A percentile compares a stretch with the other conserved stretches of the same genome.
Conservation (phyloP, 179 eudicot genomes). For the Heliamphora ciliata region DNA sequence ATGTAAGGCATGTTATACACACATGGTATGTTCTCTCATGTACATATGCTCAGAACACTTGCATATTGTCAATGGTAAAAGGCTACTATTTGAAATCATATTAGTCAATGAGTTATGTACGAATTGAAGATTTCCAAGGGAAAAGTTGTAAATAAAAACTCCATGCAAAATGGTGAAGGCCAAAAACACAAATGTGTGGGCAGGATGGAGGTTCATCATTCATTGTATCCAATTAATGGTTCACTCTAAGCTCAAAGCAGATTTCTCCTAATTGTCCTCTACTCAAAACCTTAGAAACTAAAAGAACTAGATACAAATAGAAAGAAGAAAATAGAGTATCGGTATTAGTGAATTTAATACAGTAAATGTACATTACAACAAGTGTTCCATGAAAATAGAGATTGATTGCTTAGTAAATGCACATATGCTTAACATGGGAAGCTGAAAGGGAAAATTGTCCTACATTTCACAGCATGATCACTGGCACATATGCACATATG, state of each 20-base stretch:
- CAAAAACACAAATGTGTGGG: background rate
- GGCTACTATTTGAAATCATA: background rate
- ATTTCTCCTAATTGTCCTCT: background rate
- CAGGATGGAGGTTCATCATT: background rate
- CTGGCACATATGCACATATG: too few relatives aligned
- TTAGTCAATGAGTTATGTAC: background rate
- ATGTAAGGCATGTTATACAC: background rate
- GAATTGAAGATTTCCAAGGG: background rate
- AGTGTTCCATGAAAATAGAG: background rate
- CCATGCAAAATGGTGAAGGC: background rate
- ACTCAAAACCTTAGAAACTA: background rate
- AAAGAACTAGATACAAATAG: background rate
- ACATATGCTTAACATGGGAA: background rate
- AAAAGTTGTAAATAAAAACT: background rate
- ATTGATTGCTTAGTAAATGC: background rate
- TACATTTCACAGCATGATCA: background rate
- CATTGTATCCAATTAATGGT: background rate
- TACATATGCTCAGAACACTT: background rate
- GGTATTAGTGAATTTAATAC: background rate
- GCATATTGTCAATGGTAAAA: background rate
- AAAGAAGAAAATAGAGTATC: too few relatives aligned
- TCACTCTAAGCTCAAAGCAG: background rate
- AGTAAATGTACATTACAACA: background rate
- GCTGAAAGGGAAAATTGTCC: background rate
- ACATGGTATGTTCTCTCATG: background rate